Evolutionary conservation across 1,284 basidiomycete genomes (phyloP), one percentile per base, ranked within the genome.

Genomic region (Rhodotorula glutinis): DNA sequence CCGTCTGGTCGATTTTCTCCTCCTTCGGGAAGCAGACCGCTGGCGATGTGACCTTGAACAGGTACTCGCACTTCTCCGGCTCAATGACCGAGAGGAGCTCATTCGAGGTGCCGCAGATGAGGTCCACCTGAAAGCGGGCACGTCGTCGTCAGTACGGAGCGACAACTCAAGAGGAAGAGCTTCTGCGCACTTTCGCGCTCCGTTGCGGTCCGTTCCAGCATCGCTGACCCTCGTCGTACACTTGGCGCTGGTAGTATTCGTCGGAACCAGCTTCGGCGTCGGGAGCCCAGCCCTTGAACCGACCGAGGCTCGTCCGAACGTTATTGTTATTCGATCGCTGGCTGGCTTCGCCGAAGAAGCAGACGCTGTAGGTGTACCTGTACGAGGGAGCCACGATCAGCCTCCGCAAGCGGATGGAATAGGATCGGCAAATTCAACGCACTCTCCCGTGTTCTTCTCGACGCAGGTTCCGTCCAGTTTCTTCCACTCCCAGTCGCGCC

Each of bases 121-220:
- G 79, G 60, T 90, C 82, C 30, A 98, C 83, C 88, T 92, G 72
- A 38, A 40, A 47, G 38, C 40, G 47, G 21, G 40, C 46, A 19
- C 33, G 29, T 40, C 13, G 9, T 9, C 5, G 38, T 21, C 30
- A n/a, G 56, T 43, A 14, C 21, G 19, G 21, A n/a, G n/a, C n/a
- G n/a, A n/a, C n/a, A n/a, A n/a, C n/a, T n/a, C n/a, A n/a, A n/a
- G n/a, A n/a, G n/a, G n/a, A n/a, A n/a, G n/a, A n/a, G n/a, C n/a
- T n/a, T n/a, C n/a, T 19, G 13, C 82, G 69, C 78, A 90, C 91
- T 74, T 86, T 81, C 25, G 91, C 86, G 72, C 85, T 91, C 27
- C 92, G 86, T 72, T 89, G 85, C 2, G 95, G 95, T 0, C 95
- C 95, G 77, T 99, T 98, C 95, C 95, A 99, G 82, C 95, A 99